A percentile compares a stretch with the other conserved stretches of the same genome.
Evolutionary conservation across 305 asterid species (phyloP).

Genomic region (Coffea humblotiana): DNA sequence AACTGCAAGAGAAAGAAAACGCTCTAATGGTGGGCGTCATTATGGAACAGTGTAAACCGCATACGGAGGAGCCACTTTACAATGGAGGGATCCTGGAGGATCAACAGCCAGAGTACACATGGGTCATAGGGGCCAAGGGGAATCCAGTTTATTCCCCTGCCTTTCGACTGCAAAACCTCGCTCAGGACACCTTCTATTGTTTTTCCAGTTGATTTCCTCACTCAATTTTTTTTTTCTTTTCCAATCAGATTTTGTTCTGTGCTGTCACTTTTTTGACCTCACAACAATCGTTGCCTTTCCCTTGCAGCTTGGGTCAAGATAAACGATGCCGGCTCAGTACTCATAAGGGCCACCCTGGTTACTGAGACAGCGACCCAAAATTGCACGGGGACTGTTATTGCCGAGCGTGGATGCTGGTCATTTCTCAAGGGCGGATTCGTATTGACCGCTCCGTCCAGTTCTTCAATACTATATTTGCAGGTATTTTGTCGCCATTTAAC

Average conservation of each 20-base stretch:
- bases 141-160: slow-evolving; percentile 24
- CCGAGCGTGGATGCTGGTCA: slow-evolving; percentile 32
- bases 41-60: slow-evolving; percentile 44
- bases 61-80: slow-evolving; percentile 59
- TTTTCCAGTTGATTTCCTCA: slow-evolving; percentile 50
- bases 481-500: not conserved
- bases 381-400: slow-evolving; percentile 52
- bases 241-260: not conserved
- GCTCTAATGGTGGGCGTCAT: too few relatives aligned
- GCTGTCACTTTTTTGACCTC: not conserved
- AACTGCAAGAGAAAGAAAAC: too few relatives aligned
- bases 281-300: not conserved
- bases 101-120: not conserved
- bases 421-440: slow-evolving; percentile 40
- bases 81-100: slow-evolving; percentile 59
- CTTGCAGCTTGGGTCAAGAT: slow-evolving; percentile 66
- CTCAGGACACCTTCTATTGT: slow-evolving; percentile 39
- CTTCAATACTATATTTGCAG: slow-evolving; percentile 22
- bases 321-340: slow-evolving; percentile 31
- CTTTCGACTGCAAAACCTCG: slow-evolving; percentile 39
- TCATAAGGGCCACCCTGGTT: slow-evolving; percentile 41
- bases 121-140: not conserved
- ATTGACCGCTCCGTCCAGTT: slow-evolving; percentile 15
- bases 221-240: not conserved
- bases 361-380: slow-evolving; percentile 31